Evolutionary conservation across 768 basidiomycete genomes (phyloP).

Genomic region (Thelephora ganbajun): DNA sequence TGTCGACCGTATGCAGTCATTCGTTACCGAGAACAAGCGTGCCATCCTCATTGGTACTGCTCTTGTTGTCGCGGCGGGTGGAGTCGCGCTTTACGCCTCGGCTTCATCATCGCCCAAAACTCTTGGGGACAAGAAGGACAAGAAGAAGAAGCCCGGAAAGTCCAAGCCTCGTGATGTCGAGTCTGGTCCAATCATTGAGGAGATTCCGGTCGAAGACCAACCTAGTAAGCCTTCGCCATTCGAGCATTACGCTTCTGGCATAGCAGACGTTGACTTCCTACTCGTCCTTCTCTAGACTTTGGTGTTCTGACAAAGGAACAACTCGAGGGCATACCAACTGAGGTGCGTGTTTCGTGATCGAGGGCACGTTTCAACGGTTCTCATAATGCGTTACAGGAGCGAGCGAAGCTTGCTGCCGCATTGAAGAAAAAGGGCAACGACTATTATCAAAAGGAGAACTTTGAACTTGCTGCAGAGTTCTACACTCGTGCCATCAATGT

Average conservation of each 20-base stretch:
- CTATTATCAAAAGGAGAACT: constrained; percentile 52
- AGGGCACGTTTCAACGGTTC: not conserved
- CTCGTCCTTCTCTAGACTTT: constrained; percentile 21
- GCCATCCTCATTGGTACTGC: constrained; percentile 61
- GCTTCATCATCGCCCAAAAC: constrained; percentile 34
- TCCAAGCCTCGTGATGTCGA: constrained; percentile 47
- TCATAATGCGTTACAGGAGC: constrained; percentile 32
- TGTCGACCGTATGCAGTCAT: constrained; percentile 51
- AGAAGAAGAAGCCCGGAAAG: constrained; percentile 22
- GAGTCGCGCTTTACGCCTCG: constrained; percentile 64
- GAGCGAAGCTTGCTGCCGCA: constrained; percentile 40
- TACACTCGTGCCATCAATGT: constrained; percentile 69
- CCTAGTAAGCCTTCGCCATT: constrained; percentile 8
- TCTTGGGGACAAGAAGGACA: constrained; percentile 33
- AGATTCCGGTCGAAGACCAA: constrained; percentile 30
- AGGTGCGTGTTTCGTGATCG: constrained; percentile 24
- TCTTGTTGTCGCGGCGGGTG: constrained; percentile 57
- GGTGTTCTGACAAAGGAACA: constrained; percentile 34
- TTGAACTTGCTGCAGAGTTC: constrained; percentile 40
- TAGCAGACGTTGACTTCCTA: constrained; percentile 4
- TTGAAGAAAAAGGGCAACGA: constrained; percentile 63
- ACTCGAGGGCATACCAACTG: constrained; percentile 41
- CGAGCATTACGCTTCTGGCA: not conserved
- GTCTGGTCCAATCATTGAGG: constrained; percentile 71
- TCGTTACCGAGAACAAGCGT: constrained; percentile 68